phyloP scores from a whole-genome alignment of 2,329 filamentous ascomycete species.

The Arthrobotrys conoides region DNA sequence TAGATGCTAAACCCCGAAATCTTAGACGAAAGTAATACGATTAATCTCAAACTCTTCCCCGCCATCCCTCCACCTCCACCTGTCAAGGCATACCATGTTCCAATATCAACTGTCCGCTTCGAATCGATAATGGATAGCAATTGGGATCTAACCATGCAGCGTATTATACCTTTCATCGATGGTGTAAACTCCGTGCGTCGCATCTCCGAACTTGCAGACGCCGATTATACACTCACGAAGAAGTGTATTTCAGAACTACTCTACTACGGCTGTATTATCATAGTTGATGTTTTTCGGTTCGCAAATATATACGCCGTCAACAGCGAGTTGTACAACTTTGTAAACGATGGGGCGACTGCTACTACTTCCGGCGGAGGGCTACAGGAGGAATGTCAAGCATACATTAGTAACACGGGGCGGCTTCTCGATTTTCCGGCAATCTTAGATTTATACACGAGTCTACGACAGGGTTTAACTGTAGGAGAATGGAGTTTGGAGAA shows the following conservation, averaged over 20 bases:
- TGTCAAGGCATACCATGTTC: constrained; percentile 91
- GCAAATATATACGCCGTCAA: constrained; percentile 89
- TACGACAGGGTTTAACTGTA: constrained; percentile 85
- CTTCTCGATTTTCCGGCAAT: constrained; percentile 69
- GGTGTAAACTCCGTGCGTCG: constrained; percentile 90
- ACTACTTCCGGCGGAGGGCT: constrained; percentile 71
- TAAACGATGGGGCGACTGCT: constrained; percentile 72
- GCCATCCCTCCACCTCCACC: constrained; percentile 81
- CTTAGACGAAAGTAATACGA: constrained; percentile 88
- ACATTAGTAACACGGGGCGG: constrained; percentile 73
- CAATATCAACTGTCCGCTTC: constrained; percentile 77
- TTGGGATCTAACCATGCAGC: constrained; percentile 78
- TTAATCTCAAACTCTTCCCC: constrained; percentile 96
- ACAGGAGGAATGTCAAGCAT: constrained; percentile 88
- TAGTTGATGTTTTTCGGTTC: constrained; percentile 97
- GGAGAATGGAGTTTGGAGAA: constrained; percentile 88
- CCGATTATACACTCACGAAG: constrained; percentile 86
- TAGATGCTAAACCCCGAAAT: neutral
- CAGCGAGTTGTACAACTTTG: constrained; percentile 82
- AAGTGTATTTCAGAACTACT: constrained; percentile 89
- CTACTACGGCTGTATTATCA: constrained; percentile 90
- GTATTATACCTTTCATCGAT: constrained; percentile 88
- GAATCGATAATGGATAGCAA: constrained; percentile 72
- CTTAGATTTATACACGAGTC: constrained; percentile 85
- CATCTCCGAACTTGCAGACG: constrained; percentile 86